phyloP scores from a whole-genome alignment of 495 filamentous ascomycete species.

The Penicillium waksmanii region DNA sequence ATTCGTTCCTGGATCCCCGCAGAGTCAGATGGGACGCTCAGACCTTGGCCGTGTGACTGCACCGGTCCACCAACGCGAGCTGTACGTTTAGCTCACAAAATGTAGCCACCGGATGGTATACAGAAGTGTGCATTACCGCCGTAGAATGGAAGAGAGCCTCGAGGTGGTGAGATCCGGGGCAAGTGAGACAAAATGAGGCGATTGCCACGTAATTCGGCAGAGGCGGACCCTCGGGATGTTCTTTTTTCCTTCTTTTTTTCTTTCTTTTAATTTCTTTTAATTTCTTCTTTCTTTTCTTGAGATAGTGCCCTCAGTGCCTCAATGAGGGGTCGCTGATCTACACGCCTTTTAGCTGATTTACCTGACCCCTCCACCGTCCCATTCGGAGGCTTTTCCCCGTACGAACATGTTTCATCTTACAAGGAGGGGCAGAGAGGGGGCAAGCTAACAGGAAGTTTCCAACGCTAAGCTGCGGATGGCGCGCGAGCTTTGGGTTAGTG shows the following conservation, averaged over 20 bases:
- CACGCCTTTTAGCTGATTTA: constrained; percentile 24
- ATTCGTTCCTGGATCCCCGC: constrained; percentile 38
- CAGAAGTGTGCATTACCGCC: not conserved
- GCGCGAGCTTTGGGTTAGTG: constrained; percentile 24
- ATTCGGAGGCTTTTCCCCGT: constrained; percentile 9
- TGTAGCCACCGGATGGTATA: constrained; percentile 3
- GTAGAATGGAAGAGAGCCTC: not conserved
- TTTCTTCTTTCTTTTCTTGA: not conserved
- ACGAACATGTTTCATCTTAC: constrained; percentile 23
- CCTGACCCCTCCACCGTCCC: constrained; percentile 14
- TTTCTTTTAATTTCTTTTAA: not conserved
- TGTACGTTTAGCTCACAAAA: constrained; percentile 1
- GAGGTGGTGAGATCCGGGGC: constrained; percentile 5
- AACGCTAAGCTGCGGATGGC: constrained; percentile 20
- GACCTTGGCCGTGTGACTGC: constrained; percentile 30
- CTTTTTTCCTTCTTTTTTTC: constrained; percentile 2
- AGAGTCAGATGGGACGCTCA: constrained; percentile 29
- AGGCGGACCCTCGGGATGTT: constrained; percentile 5
- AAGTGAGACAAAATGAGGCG: constrained; percentile 7
- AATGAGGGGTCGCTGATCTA: constrained; percentile 25
- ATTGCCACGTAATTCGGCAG: constrained; percentile 4
- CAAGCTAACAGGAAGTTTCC: not conserved
- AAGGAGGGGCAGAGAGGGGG: constrained; percentile 13
- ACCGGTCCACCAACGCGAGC: constrained; percentile 15
- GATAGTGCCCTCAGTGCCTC: constrained; percentile 7